A percentile compares a stretch with the other conserved stretches of the same genome.
phyloP scores from a whole-genome alignment of 208 protist species.

The Porcisia deanei region DNA sequence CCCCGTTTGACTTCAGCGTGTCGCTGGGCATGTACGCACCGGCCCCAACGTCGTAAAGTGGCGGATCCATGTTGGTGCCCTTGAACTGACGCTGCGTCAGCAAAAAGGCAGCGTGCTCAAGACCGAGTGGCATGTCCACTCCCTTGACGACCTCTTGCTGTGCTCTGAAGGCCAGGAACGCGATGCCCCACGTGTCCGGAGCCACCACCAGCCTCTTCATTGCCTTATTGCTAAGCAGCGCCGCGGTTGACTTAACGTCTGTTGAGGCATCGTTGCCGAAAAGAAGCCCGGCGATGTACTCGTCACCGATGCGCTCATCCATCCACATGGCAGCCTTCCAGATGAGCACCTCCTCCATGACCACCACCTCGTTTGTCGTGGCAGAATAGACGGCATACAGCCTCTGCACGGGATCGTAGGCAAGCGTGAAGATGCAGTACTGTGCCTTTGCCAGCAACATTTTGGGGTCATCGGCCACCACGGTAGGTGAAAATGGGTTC shows the following conservation, averaged over 20 bases:
- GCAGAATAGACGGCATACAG: conserved; percentile 75
- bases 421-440: conserved; percentile 84
- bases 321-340: conserved; percentile 88
- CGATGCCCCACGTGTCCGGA: conserved; percentile 85
- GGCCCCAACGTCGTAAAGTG: conserved; percentile 55
- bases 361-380: conserved; percentile 76
- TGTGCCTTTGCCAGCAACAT: conserved; percentile 75
- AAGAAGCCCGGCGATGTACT: conserved; percentile 84
- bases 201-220: conserved; percentile 64
- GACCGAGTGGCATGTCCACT: conserved; percentile 59
- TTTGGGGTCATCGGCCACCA: conserved; percentile 47
- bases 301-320: conserved; percentile 77
- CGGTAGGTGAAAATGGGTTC: conserved; percentile 43
- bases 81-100: conserved; percentile 63
- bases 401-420: conserved; percentile 36
- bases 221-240: conserved; percentile 56
- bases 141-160: conserved; percentile 84
- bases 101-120: conserved; percentile 83
- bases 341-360: conserved; percentile 45
- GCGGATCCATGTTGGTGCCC: conserved; percentile 38
- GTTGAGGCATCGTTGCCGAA: conserved; percentile 63
- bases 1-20: conserved; percentile 20
- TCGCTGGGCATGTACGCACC: conserved; percentile 41
- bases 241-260: conserved; percentile 44
- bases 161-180: conserved; percentile 76